A percentile compares a stretch with the other conserved stretches of the same genome.
Evolutionary conservation across 441 rosid species (phyloP).

Genomic region (Corymbia citriodora): DNA sequence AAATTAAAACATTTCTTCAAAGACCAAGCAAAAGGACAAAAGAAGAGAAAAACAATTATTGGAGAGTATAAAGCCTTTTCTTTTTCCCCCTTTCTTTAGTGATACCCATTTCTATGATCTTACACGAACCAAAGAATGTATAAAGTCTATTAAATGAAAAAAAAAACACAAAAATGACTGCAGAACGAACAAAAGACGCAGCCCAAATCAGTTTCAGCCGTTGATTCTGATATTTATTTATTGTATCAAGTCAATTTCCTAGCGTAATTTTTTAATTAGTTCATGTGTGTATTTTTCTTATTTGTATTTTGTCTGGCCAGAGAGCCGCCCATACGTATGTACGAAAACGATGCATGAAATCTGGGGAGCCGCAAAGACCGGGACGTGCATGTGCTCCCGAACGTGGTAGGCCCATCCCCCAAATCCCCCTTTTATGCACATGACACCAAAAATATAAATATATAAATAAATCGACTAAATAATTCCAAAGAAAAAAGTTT

Average conservation of each 20-base stretch:
- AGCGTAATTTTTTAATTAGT: not conserved
- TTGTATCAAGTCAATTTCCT: not conserved
- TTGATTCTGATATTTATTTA: not conserved
- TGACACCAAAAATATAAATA: not conserved
- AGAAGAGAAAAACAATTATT: not conserved
- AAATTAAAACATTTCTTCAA: not conserved
- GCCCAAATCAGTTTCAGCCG: not conserved
- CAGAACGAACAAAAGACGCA: not conserved
- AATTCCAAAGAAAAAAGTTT: not conserved
- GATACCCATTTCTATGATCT: not conserved
- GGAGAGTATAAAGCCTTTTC: not conserved
- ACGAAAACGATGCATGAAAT: slow-evolving; percentile 19
- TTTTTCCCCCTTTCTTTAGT: not conserved
- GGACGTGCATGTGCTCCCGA: slow-evolving; percentile 33
- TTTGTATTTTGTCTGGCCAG: not conserved
- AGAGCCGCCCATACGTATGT: not conserved
- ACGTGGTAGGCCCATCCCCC: slow-evolving; percentile 38
- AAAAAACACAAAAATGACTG: not conserved
- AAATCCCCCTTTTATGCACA: not conserved
- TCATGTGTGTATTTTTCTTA: not conserved
- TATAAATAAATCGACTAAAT: not conserved
- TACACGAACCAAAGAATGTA: not conserved
- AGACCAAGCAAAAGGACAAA: not conserved
- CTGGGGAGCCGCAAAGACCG: slow-evolving; percentile 20
- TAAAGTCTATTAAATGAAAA: not conserved